These are phyloP conservation scores for Jackrogersella multiformis DNA, from an alignment of 495 filamentous ascomycete species.

Conservation along the genomic window DNA sequence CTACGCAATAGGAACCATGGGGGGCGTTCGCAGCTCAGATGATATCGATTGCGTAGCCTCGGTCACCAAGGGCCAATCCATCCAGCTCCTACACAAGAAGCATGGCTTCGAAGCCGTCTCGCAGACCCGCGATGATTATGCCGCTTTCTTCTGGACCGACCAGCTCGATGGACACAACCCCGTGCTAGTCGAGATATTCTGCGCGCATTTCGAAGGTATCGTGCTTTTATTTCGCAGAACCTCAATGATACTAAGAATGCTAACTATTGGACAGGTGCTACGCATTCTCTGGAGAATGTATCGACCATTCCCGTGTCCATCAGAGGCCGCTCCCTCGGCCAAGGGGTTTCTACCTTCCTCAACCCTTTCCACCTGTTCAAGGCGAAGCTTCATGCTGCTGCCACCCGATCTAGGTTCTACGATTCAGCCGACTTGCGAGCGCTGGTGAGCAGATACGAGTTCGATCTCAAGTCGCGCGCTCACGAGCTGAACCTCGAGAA, in stretches of 20 bases:
- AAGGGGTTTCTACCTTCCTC: constrained; percentile 31
- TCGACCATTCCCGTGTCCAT: background rate
- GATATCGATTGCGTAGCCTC: constrained; percentile 35
- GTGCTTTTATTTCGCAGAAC: background rate
- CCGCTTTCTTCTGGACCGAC: constrained; percentile 1
- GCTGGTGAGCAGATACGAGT: constrained; percentile 17
- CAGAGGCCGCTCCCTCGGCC: constrained; percentile 23
- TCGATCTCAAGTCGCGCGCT: background rate
- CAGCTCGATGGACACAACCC: too few relatives aligned
- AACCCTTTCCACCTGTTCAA: constrained; percentile 44
- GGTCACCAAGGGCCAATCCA: constrained; percentile 13
- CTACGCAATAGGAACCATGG: constrained; percentile 19
- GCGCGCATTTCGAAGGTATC: constrained; percentile 6
- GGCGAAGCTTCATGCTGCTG: constrained; percentile 43
- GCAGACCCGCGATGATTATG: constrained; percentile 1
- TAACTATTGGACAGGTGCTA: background rate
- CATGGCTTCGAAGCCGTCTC: background rate
- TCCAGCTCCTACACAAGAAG: constrained; percentile 9
- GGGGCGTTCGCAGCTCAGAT: constrained; percentile 26
- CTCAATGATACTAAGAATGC: background rate
- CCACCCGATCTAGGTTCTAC: constrained; percentile 34
- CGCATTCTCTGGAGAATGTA: background rate
- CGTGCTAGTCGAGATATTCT: constrained; percentile 11
- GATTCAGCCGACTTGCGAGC: constrained; percentile 41
- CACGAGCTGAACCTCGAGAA: background rate